A percentile compares a stretch with the other conserved stretches of the same genome.
Evolutionary conservation across 305 asterid species (phyloP).

Genomic region (Rubia peregrina): DNA sequence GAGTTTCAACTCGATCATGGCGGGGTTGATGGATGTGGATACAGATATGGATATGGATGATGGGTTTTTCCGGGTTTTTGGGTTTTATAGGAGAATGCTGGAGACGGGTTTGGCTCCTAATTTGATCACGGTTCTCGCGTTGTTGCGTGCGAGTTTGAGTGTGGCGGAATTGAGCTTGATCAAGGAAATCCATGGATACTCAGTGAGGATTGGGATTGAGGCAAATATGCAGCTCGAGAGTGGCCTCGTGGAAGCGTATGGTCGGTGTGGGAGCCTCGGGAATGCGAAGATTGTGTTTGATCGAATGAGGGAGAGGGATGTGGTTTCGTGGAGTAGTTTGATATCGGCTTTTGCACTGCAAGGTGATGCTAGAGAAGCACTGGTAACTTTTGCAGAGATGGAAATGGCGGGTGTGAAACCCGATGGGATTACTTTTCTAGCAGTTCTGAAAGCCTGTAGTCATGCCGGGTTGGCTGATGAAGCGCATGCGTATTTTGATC

Average conservation of each 20-base stretch:
- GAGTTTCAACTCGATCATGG: slow-evolving; percentile 33
- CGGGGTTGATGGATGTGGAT: slow-evolving; percentile 26
- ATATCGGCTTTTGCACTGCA: slow-evolving; percentile 40
- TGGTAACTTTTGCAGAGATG: slow-evolving; percentile 30
- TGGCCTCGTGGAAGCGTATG: slow-evolving; percentile 44
- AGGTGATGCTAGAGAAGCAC: slow-evolving; percentile 31
- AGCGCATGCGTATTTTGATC: slow-evolving; percentile 29
- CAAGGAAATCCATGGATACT: slow-evolving; percentile 35
- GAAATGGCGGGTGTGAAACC: slow-evolving; percentile 32
- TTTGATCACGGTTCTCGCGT: slow-evolving; percentile 35
- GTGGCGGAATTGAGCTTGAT: slow-evolving; percentile 29
- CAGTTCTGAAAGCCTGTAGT: slow-evolving; percentile 44
- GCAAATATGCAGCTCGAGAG: slow-evolving; percentile 31
- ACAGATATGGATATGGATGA: slow-evolving; percentile 21
- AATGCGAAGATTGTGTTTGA: slow-evolving; percentile 26
- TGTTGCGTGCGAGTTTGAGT: slow-evolving; percentile 34
- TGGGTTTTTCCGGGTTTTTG: slow-evolving; percentile 25
- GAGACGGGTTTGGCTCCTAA: slow-evolving; percentile 27
- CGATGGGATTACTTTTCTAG: slow-evolving; percentile 38
- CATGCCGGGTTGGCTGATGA: slow-evolving; percentile 43
- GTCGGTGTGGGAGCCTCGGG: slow-evolving; percentile 36
- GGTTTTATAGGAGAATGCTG: slow-evolving; percentile 28
- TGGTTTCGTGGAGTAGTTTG: slow-evolving; percentile 46
- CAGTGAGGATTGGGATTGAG: slow-evolving; percentile 30
- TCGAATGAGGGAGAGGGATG: slow-evolving; percentile 31